Percentiles rank a stretch among this genome's conserved stretches.
Conservation (phyloP, 257 asterid genomes). For the Catharanthus roseus region DNA sequence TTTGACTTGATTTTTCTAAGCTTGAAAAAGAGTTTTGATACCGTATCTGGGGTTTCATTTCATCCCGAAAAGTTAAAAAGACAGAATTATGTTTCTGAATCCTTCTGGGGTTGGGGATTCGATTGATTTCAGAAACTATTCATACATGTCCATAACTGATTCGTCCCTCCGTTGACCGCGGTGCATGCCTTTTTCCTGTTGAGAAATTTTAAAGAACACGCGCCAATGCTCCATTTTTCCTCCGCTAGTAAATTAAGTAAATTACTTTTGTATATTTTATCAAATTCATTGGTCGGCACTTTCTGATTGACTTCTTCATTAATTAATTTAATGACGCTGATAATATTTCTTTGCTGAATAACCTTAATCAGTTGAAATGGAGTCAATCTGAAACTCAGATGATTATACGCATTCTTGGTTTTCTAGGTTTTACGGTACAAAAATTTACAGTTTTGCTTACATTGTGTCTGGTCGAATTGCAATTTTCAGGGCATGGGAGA, state of each 20-base stretch:
- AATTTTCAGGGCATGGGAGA: conserved; percentile 42
- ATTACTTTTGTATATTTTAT: no score
- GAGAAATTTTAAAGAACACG: neutral
- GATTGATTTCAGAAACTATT: conserved; percentile 1
- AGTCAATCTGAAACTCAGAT: neutral
- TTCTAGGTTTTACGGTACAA: no score
- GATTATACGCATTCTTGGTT: no score
- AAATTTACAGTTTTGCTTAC: conserved; percentile 19
- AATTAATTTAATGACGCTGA: no score
- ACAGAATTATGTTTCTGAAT: neutral
- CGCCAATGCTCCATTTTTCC: no score
- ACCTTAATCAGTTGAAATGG: no score
- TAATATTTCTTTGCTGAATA: no score
- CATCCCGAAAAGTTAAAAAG: neutral
- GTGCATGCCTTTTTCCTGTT: neutral
- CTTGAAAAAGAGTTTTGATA: conserved; percentile 10
- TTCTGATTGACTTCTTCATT: no score
- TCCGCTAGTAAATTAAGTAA: no score
- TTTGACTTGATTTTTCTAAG: conserved; percentile 15
- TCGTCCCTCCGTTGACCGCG: neutral
- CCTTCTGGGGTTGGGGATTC: neutral
- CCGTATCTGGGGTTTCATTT: neutral
- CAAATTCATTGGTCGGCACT: no score
- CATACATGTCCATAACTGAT: neutral
- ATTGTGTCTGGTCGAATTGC: conserved; percentile 15